Evolutionary conservation across 305 asterid species (phyloP), one percentile per base, ranked within the genome.

Genomic region (Solanum hybrid): DNA sequence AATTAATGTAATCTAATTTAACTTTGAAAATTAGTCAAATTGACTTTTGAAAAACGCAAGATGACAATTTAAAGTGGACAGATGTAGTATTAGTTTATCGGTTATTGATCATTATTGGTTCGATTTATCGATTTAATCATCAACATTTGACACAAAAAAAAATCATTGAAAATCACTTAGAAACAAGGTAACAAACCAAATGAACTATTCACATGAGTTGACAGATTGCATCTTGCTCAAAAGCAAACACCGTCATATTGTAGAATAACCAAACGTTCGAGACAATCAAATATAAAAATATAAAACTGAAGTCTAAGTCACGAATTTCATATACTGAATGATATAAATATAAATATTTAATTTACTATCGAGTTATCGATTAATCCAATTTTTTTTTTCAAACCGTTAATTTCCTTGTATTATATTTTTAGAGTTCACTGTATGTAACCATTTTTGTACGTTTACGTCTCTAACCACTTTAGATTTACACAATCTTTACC

Each of bases 11-110:
- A 56, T 56, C 0, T 51, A 56, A 56, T 56, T 56, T 56, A 17
- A 56, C n/a, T 56, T 56, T 56, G 0, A 56, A 56, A 56, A 56
- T 51, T 17, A 16, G n/a, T 51, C n/a, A 51, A 51, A 51, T 1
- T 16, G n/a, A 16, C n/a, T 51, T 51, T 51, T 0, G 4, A 51
- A 51, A 16, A 51, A 0, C 9, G 0, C 9, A 2, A 16, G 8
- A 51, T 6, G 10, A 6, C 10, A 51, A 16, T 51, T 51, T 14
- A 51, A 51, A 51, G 66, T 51, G n/a, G n/a, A 51, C n/a, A 2
- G 0, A 5, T 6, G 1, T 51, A 2, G n/a, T 51, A 56, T 7
- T 16, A 17, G 5, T 56, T 56, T 56, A 56, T 56, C 10, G 24
- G 69, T 56, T 56, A 56, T 56, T 56, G 24, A 7, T 7, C 24